Percentiles rank a stretch among this genome's conserved stretches.
Conservation (phyloP, 306 rosid species). For the Spatholobus suberectus region DNA sequence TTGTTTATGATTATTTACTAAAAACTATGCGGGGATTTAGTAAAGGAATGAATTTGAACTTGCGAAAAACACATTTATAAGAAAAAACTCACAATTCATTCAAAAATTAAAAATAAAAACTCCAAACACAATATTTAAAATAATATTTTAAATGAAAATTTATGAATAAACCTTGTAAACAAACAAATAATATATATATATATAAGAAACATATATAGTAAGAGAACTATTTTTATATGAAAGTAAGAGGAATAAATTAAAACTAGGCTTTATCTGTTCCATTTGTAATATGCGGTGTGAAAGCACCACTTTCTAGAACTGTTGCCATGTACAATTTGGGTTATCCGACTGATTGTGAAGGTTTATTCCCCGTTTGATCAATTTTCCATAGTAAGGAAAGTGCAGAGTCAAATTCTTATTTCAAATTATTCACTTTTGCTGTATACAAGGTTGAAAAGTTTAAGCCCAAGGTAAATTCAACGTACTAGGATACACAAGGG, state of each 20-base stretch:
- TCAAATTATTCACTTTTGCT: background rate
- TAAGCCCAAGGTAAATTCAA: background rate
- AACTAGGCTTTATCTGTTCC: conserved; percentile 42
- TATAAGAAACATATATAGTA: no score
- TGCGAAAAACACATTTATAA: no score
- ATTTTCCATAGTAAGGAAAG: background rate
- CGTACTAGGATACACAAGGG: background rate
- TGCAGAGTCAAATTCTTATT: background rate
- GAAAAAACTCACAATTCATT: no score
- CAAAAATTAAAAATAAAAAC: no score
- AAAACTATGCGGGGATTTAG: background rate
- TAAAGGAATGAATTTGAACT: no score
- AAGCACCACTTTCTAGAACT: conserved; percentile 47
- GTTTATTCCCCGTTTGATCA: background rate
- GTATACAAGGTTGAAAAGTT: background rate
- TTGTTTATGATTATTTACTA: background rate
- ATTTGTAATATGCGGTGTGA: conserved; percentile 53
- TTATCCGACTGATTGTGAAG: conserved; percentile 39
- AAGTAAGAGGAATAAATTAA: conserved; percentile 59
- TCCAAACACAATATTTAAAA: no score
- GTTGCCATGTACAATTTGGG: conserved; percentile 39
- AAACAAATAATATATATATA: no score
- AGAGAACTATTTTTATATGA: no score
- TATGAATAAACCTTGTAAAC: no score
- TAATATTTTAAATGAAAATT: no score